Conservation (phyloP, 2,329 filamentous ascomycete genomes). For the Stagonosporopsis cucurbitacearum region DNA sequence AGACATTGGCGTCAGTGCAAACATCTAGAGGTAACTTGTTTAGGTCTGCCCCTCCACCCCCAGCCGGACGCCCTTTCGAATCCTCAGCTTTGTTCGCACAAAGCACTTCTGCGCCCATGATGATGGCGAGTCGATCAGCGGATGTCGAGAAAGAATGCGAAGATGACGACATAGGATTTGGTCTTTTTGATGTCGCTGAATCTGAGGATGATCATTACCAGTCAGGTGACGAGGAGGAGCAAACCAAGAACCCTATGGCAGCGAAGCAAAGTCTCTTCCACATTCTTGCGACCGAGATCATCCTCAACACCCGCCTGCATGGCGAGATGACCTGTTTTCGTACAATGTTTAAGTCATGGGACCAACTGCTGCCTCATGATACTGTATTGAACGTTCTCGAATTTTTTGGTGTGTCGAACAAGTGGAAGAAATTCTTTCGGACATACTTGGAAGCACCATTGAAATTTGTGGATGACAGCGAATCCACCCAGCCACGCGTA, state of each 20-base stretch:
- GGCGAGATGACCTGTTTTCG: conserved; percentile 41
- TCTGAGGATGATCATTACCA: neutral
- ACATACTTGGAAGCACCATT: conserved; percentile 56
- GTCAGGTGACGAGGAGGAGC: conserved; percentile 8
- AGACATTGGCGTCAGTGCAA: neutral
- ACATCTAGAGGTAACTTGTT: neutral
- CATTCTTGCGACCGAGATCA: conserved; percentile 38
- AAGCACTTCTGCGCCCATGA: neutral
- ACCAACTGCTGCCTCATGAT: conserved; percentile 51
- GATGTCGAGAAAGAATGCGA: neutral
- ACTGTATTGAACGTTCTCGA: conserved; percentile 53
- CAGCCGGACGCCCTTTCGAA: neutral
- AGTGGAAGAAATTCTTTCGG: conserved; percentile 55
- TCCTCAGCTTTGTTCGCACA: neutral
- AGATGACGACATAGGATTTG: neutral
- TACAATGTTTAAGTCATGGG: conserved; percentile 43
- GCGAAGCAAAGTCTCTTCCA: conserved; percentile 42
- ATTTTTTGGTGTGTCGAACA: conserved; percentile 54
- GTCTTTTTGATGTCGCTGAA: neutral
- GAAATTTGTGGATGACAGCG: conserved; percentile 49
- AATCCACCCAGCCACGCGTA: conserved; percentile 43
- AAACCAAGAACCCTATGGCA: conserved; percentile 37
- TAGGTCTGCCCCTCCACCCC: neutral
- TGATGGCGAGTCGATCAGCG: neutral
- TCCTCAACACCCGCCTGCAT: conserved; percentile 40